Conservation (phyloP, 176 grass and related monocot species). For the Musa troglodytarum region DNA sequence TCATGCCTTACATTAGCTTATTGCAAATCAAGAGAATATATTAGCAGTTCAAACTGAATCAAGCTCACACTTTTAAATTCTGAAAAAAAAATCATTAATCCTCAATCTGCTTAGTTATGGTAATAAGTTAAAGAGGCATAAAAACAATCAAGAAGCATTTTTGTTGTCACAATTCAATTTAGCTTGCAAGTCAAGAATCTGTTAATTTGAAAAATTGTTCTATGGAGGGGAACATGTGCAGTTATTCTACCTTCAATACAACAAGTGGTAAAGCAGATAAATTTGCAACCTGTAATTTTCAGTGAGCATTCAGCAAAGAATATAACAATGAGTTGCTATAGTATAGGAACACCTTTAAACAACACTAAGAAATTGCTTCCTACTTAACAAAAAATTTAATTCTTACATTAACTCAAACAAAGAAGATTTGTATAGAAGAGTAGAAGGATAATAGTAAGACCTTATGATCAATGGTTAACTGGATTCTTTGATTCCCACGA, state of each 20-base stretch:
- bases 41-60: background rate
- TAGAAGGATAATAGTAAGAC: constrained; percentile 12
- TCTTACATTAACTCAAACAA: background rate
- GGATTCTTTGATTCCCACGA: constrained; percentile 28
- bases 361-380: background rate
- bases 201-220: too few relatives aligned
- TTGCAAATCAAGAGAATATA: background rate
- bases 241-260: background rate
- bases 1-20: too few relatives aligned
- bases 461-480: constrained; percentile 38
- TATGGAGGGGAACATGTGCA: background rate
- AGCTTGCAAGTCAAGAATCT: background rate
- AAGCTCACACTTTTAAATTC: background rate
- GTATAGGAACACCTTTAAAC: background rate
- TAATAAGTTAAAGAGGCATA: background rate
- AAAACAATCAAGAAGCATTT: background rate
- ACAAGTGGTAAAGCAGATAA: background rate
- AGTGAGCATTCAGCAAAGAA: background rate
- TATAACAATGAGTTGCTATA: background rate
- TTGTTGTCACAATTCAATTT: background rate
- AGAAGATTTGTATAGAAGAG: background rate
- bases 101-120: background rate
- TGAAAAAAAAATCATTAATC: too few relatives aligned
- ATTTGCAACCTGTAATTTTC: background rate
- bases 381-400: background rate